These are phyloP conservation scores for Erodium moschatum DNA, from an alignment of 441 rosid genomes.

Conservation along the genomic window DNA sequence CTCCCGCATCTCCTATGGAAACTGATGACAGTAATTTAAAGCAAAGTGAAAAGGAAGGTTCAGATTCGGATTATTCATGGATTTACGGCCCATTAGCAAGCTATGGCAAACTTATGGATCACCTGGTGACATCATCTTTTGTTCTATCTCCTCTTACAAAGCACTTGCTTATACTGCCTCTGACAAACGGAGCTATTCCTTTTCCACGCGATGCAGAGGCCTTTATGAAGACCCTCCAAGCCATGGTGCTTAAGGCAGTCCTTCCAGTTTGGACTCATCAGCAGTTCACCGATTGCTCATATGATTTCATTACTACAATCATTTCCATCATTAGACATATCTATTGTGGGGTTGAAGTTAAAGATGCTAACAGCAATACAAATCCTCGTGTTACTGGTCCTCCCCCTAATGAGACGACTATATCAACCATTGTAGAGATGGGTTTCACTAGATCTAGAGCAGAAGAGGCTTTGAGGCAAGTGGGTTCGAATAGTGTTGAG, in stretches of 20 bases:
- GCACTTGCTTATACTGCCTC: slow-evolving; percentile 75
- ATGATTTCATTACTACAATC: slow-evolving; percentile 60
- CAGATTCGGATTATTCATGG: slow-evolving; percentile 67
- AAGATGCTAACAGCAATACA: slow-evolving; percentile 43
- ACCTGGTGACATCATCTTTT: slow-evolving; percentile 82
- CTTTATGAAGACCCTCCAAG: slow-evolving; percentile 87
- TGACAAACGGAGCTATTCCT: slow-evolving; percentile 51
- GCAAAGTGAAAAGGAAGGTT: slow-evolving; percentile 60
- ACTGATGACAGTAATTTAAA: slow-evolving; percentile 69
- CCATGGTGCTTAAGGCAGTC: slow-evolving; percentile 83
- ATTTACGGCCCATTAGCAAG: slow-evolving; percentile 87
- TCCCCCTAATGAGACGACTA: slow-evolving; percentile 83
- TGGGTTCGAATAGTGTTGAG: slow-evolving; percentile 91
- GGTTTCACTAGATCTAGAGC: slow-evolving; percentile 94
- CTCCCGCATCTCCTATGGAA: slow-evolving; percentile 83
- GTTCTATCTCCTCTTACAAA: slow-evolving; percentile 85
- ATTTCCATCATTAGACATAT: slow-evolving; percentile 84
- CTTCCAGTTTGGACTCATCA: slow-evolving; percentile 94
- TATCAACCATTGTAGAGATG: slow-evolving; percentile 94
- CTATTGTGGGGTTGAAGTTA: slow-evolving; percentile 92
- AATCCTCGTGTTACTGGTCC: slow-evolving; percentile 69
- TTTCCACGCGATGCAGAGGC: slow-evolving; percentile 86
- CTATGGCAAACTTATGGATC: slow-evolving; percentile 93
- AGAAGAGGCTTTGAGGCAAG: slow-evolving; percentile 94
- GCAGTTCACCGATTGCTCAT: slow-evolving; percentile 74